phyloP scores from a whole-genome alignment of 2,329 filamentous ascomycete genomes.

The Apiospora malaysiana region DNA sequence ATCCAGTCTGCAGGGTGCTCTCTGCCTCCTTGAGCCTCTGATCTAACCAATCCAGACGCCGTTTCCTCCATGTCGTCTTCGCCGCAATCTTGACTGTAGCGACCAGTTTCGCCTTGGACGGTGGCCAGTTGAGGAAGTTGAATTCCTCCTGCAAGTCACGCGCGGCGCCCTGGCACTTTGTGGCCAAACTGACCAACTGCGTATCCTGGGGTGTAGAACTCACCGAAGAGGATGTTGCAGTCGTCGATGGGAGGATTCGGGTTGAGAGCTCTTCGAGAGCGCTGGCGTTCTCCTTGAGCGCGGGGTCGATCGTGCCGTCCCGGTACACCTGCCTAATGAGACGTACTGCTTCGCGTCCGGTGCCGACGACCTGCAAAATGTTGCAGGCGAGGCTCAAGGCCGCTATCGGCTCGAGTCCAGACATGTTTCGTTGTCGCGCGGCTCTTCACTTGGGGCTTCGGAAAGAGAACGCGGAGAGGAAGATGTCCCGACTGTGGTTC shows the following conservation, averaged over 20 bases:
- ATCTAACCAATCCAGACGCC: constrained; percentile 29
- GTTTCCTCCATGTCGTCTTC: constrained; percentile 32
- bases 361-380: constrained; percentile 33
- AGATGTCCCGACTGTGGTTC: too few relatives aligned
- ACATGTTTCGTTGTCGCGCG: constrained; percentile 18
- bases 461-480: too few relatives aligned
- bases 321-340: constrained; percentile 31
- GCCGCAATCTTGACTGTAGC: constrained; percentile 22
- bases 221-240: not conserved
- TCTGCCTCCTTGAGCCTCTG: constrained; percentile 27
- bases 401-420: constrained; percentile 25
- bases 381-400: constrained; percentile 35
- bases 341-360: constrained; percentile 28
- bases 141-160: constrained; percentile 25
- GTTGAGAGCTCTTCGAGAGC: not conserved
- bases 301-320: constrained; percentile 14
- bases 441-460: not conserved
- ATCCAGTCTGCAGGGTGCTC: not conserved
- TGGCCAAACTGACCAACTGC: not conserved
- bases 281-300: not conserved
- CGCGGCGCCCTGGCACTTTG: constrained; percentile 19
- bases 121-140: constrained; percentile 20
- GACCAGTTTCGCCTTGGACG: constrained; percentile 22
- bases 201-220: not conserved
- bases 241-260: not conserved